phyloP scores from a whole-genome alignment of 1,284 basidiomycete species.

The Coniferiporia sulphurascens region DNA sequence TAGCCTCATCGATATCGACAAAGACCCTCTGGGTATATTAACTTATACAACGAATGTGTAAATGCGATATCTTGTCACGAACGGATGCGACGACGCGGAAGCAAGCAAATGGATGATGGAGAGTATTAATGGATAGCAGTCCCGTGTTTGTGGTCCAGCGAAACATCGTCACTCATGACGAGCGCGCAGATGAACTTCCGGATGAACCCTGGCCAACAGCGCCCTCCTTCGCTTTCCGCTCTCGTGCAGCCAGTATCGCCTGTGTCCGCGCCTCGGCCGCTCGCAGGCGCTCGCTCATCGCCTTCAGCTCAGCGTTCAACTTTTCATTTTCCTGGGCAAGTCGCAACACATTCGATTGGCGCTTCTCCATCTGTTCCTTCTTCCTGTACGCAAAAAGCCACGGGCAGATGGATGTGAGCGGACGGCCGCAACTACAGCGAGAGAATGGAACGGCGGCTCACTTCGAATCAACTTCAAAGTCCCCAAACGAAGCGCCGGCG shows the following conservation, averaged over 20 bases:
- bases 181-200: background rate
- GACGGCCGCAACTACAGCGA: background rate
- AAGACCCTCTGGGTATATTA: conserved; percentile 1
- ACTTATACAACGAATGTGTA: conserved; percentile 1
- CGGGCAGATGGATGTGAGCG: background rate
- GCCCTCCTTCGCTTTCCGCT: conserved; percentile 29
- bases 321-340: conserved; percentile 74
- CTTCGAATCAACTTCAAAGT: conserved; percentile 11
- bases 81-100: background rate
- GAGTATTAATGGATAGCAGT: background rate
- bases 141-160: background rate
- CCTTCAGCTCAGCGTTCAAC: conserved; percentile 65
- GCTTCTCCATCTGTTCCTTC: conserved; percentile 59
- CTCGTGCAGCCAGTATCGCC: conserved; percentile 42
- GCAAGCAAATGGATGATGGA: background rate
- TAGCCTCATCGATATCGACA: background rate
- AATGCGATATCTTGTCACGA: background rate
- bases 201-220: background rate
- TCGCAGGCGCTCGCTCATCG: conserved; percentile 69
- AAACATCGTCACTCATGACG: background rate
- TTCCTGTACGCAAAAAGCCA: conserved; percentile 11
- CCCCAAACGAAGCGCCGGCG: conserved; percentile 2
- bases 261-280: conserved; percentile 61
- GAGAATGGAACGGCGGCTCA: background rate
- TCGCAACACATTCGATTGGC: conserved; percentile 70